phyloP scores from a whole-genome alignment of 176 grass and related monocot genomes.

The Triticum aestivum region IWGSC_CS_RefSeq_v2.1 NC_057809.1:184710453-184710952 shows the following conservation, averaged over 20 bases:
- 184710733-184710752: constrained; percentile 77
- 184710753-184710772: constrained; percentile 70
- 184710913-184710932: not conserved
- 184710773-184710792: constrained; percentile 95
- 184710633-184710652: constrained; percentile 78
- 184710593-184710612: not conserved
- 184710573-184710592: no score
- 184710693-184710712: constrained; percentile 13
- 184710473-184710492: constrained; percentile 64
- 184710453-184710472: constrained; percentile 54
- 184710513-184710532: not conserved
- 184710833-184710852: not conserved
- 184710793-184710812: constrained; percentile 92
- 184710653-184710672: constrained; percentile 77
- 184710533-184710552: not conserved
- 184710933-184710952: not conserved
- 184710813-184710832: not conserved
- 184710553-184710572: not conserved
- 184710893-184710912: not conserved
- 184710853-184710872: not conserved
- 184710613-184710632: constrained; percentile 59
- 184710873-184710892: not conserved
- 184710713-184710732: constrained; percentile 68
- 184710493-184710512: not conserved
- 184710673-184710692: constrained; percentile 48